Base-by-base conservation (phyloP, 495 filamentous ascomycete species). In the Podospora anserina region DNA sequence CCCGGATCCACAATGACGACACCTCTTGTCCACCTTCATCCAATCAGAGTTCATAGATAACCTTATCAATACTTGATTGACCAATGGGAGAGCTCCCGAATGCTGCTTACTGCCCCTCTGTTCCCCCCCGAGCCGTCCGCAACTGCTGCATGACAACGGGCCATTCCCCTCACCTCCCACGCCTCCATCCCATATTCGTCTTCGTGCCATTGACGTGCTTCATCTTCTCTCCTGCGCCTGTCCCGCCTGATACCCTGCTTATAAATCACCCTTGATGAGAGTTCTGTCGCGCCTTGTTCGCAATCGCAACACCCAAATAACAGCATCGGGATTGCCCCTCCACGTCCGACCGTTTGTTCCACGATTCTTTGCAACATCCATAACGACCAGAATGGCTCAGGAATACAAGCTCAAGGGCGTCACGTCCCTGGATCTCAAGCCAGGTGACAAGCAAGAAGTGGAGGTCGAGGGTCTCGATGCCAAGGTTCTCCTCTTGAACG, bases 381-480 rank as follows among this genome's bases (percentile, higher is more conserved):
- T 13, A 27, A 26, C 58, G 20, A 61, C 1, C 13, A 68, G 19
- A 20, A 85, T 86, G 84, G 80, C 82, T 23, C 78, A 90, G 66
- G 91, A 97, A 83, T 97, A 90, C 82, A 96, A 92, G 76, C 85
- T 99, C 71, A 96, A 95, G 74, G 89, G 84, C 66, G 81, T 97
- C 62, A 83, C 85, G 32, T 88, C 88, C 67, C 82, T 96, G 28
- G 85, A 89, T 68, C 78, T 97, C 49, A 84, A 89, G 75, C 87
- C 88, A 59, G 87, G 90, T 2, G 90, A 97, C 64, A 99, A 97
- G 82, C 81, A 88, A 66, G 93, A 98, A 80, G 90, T 85, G 11
- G 93, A 97, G 72, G 89, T 99, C 0, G 94, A 98, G 70, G 95
- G 94, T 0, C 82, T 99, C 55, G 90, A 87, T 19, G 92, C 86